phyloP scores from a whole-genome alignment of 345 rosid genomes.

The Rhodamnia argentea region DNA sequence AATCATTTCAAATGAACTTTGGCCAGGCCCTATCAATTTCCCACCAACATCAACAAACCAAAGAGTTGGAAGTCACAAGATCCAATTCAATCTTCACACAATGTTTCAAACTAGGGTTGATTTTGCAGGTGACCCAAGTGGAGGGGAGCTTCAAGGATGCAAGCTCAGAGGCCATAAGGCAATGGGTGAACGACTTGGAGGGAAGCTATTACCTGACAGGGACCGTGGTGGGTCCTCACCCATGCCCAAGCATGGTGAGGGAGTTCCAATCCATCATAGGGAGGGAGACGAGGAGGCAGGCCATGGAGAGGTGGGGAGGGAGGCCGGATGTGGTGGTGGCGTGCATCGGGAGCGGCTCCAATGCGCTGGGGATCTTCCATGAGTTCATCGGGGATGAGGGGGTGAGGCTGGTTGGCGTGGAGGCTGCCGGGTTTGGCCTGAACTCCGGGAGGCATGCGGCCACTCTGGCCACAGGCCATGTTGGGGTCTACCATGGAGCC shows the following conservation, averaged over 20 bases:
- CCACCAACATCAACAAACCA: background rate
- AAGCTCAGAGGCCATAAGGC: conserved; percentile 61
- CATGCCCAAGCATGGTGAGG: conserved; percentile 67
- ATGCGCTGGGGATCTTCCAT: conserved; percentile 75
- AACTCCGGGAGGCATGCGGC: conserved; percentile 75
- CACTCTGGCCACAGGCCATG: conserved; percentile 61
- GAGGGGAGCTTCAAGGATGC: conserved; percentile 64
- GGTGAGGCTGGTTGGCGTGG: conserved; percentile 71
- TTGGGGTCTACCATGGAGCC: conserved; percentile 83
- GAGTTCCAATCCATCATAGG: conserved; percentile 87
- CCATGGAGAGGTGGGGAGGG: conserved; percentile 75
- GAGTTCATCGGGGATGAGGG: conserved; percentile 54
- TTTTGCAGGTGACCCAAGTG: conserved; percentile 42
- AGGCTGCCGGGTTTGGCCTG: conserved; percentile 76
- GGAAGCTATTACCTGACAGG: conserved; percentile 41
- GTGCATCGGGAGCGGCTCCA: conserved; percentile 80
- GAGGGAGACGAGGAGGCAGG: conserved; percentile 72
- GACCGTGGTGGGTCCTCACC: conserved; percentile 80
- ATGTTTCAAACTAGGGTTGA: too few species aligned
- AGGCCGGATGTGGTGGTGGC: conserved; percentile 76
- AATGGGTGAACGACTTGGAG: conserved; percentile 45
- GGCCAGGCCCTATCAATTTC: background rate
- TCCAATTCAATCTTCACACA: background rate
- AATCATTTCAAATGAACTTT: background rate
- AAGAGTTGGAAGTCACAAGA: background rate